Base-by-base conservation (phyloP, 2,329 filamentous ascomycete species). In the Microdochium trichocladiopsis region DNA sequence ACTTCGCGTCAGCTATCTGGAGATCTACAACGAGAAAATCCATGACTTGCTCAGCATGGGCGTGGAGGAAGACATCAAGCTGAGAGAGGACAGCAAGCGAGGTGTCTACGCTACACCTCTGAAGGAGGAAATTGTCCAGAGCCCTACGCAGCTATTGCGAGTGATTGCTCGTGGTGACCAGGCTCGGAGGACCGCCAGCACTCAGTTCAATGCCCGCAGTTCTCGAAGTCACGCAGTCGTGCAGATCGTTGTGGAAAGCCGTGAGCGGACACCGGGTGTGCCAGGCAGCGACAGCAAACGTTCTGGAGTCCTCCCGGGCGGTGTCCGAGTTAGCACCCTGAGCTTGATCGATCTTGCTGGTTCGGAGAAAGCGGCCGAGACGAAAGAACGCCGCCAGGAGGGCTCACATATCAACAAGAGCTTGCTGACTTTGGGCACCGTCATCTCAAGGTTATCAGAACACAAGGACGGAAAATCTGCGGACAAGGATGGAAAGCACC, bases 391-490 rank as follows among this genome's bases (percentile, higher is more conserved):
- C 51, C 82, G 94, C 47, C 90, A 90, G 16, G 94, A 99, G 71
- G 94, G 94, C 57, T 93, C 93, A 12, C 94, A 99, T 66, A 99
- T 99, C 72, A 99, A 99, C 76, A 97, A 97, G 73, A 96, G 91
- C 68, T 73, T 99, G 63, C 82, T 99, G 53, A 99, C 94, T 0
- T 76, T 99, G 2, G 94, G 94, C 50, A 99, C 90, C 1, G 94
- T 99, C 62, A 96, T 99, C 66, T 88, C 90, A 11, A 88, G 88
- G 57, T 76, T 99, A n/a, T 95, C 93, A 1, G 90, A 90, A 52
- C 83, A 87, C 63, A 93, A 91, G 68, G 80, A 88, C 53, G 81
- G 79, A 50, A 88, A 87, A 64, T 74, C 78, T 5, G 77, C 72
- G 16, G 90, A 95, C 61, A 92, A 91, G 64, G 89, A 95, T 59